Conservation (phyloP, 371 early-diverging fungal species). For the Apophysomyces trapeziformis region DNA sequence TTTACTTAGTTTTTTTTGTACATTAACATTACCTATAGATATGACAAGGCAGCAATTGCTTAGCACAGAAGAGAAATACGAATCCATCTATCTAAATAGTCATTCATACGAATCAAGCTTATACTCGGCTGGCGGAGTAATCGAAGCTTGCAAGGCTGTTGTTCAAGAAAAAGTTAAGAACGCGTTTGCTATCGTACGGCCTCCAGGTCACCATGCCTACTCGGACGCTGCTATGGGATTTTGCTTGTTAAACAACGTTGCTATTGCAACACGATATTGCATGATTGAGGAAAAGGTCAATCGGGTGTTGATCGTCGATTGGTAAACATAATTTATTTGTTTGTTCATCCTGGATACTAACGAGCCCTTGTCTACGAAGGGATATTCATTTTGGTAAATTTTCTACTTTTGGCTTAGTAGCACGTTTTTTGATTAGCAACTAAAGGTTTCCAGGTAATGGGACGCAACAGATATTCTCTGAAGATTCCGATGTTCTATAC, state of each 20-base stretch:
- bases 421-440: background rate
- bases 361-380: conserved; percentile 42
- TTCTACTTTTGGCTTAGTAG: background rate
- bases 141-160: conserved; percentile 75
- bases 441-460: conserved; percentile 72
- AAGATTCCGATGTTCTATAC: conserved; percentile 80
- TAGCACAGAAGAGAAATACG: conserved; percentile 37
- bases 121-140: conserved; percentile 76
- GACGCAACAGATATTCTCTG: conserved; percentile 80
- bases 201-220: conserved; percentile 94
- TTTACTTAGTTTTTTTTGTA: background rate
- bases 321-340: conserved; percentile 50
- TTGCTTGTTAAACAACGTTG: conserved; percentile 89
- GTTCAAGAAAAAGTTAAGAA: conserved; percentile 64
- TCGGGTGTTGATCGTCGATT: conserved; percentile 85
- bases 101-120: conserved; percentile 65
- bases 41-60: conserved; percentile 18
- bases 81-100: conserved; percentile 76
- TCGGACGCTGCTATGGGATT: conserved; percentile 76
- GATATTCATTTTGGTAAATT: conserved; percentile 87
- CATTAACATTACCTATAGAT: conserved; percentile 1
- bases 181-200: conserved; percentile 87
- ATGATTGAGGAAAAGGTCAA: conserved; percentile 46
- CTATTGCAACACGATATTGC: conserved; percentile 76
- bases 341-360: background rate